Evolutionary conservation across 140 eudicot species (phyloP).

Genomic region (Flaveria floridana): DNA sequence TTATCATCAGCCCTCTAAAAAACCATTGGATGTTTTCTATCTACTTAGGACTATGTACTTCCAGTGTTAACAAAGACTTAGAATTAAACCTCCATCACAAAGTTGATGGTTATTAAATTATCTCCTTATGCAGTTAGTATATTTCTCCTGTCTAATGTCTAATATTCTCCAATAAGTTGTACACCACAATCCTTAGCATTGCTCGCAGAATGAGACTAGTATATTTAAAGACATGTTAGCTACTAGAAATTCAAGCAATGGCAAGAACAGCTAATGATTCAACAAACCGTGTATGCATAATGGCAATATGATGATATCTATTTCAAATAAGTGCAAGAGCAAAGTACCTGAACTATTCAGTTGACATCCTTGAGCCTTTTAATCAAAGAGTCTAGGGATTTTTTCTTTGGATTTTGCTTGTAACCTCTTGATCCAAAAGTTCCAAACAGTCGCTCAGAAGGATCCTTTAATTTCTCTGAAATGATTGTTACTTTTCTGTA

Average conservation of each 20-base stretch:
- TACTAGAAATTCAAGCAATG: conserved; percentile 21
- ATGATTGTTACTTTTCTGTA: conserved; percentile 77
- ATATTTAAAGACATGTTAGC: conserved; percentile 29
- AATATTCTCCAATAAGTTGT: conserved; percentile 10
- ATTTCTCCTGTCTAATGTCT: background rate
- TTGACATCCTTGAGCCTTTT: conserved; percentile 94
- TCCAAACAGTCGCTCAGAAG: conserved; percentile 74
- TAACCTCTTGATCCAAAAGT: conserved; percentile 88
- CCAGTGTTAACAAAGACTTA: background rate
- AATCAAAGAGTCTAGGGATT: conserved; percentile 83
- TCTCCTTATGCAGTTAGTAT: conserved; percentile 13
- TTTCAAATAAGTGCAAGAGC: conserved; percentile 35
- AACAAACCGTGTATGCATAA: conserved; percentile 28
- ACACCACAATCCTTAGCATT: background rate
- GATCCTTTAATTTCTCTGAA: conserved; percentile 92
- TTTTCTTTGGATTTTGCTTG: conserved; percentile 83
- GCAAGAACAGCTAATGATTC: conserved; percentile 29
- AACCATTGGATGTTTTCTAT: background rate
- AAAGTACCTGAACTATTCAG: conserved; percentile 43
- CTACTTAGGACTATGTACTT: background rate
- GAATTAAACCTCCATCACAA: background rate
- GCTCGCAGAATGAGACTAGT: conserved; percentile 32
- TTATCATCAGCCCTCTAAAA: background rate
- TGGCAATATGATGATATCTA: conserved; percentile 13
- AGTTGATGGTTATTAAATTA: background rate